Base-by-base conservation (phyloP, 2,329 filamentous ascomycete genomes). In the Cercospora nicotianae region DNA sequence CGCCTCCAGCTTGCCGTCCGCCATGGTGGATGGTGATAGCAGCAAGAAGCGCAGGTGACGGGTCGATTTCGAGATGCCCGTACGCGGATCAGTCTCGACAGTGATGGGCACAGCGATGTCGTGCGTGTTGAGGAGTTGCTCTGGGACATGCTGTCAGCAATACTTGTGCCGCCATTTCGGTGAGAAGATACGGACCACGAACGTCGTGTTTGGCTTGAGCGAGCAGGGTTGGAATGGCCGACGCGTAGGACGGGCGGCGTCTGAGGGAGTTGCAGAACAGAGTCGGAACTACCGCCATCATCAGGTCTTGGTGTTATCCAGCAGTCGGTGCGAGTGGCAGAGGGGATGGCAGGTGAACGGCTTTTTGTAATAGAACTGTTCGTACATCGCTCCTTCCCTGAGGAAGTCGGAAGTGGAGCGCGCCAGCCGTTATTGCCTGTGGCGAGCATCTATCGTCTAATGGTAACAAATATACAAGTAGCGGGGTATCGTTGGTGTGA, bases 221-320 rank as follows among this genome's bases (percentile, higher is more conserved):
- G 6, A 65, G 69, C 30, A 82, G 73, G 5, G 75, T 69, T 7
- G 80, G 74, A 12, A 83, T 73, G 3, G 78, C 72, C 1, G 79
- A 70, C 10, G 73, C 73, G 78, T 80, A 82, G 31, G 81, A 76
- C 5, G 77, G 72, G 23, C 80, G 79, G 31, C 74, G 72, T 12
- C 79, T 78, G 12, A 84, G 78, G 16, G 75, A 77, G n/a, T 77
- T 74, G 71, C 79, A 81, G 73, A 83, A 83, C 76, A 79, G 80
- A 45, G 51, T 63, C n/a, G 57, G 57, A 18, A 64, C 26, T 61
- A 31, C 57, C 18, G 42, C 20, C 60, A 53, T 66, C 18, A 26
- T 18, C 39, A 20, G 8, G 42, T 51, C n/a, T 20, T 5, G 45
- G 10, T 23, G 45, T 51, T 1, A 2, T 23, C 13, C 23, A 10